These are phyloP conservation scores for Aspergillus latus DNA, from an alignment of 2,329 filamentous ascomycete species.

Conservation along the genomic window DNA sequence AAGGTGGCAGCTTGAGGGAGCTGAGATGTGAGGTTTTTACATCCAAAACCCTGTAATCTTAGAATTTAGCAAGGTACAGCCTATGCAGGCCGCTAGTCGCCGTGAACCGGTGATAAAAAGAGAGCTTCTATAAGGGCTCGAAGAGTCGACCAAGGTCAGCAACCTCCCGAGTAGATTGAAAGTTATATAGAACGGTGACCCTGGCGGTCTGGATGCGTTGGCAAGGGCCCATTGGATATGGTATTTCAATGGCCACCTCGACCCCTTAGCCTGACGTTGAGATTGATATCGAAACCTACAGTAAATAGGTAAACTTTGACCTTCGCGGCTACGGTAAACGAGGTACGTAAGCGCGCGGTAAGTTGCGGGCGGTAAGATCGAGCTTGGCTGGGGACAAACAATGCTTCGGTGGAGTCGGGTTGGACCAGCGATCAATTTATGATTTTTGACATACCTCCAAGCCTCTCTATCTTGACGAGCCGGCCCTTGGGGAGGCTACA, in stretches of 20 bases:
- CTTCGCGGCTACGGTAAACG: too few species aligned
- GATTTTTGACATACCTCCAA: neutral
- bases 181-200: too few species aligned
- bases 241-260: neutral
- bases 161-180: too few species aligned
- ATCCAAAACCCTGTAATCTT: too few species aligned
- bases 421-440: neutral
- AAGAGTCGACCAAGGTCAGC: neutral
- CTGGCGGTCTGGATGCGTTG: neutral
- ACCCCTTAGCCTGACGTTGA: neutral
- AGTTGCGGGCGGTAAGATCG: conserved; percentile 1
- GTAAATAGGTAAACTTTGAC: too few species aligned
- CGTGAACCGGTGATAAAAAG: neutral
- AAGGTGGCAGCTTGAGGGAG: too few species aligned
- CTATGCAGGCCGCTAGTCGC: neutral
- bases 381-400: neutral
- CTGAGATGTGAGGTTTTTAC: too few species aligned
- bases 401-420: neutral
- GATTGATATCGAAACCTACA: neutral
- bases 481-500: too few species aligned
- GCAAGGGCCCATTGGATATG: neutral
- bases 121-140: neutral
- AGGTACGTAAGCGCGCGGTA: too few species aligned
- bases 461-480: neutral
- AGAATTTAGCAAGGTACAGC: neutral